Evolutionary conservation across 768 basidiomycete genomes (phyloP).

Genomic region (Auricularia sp.): DNA sequence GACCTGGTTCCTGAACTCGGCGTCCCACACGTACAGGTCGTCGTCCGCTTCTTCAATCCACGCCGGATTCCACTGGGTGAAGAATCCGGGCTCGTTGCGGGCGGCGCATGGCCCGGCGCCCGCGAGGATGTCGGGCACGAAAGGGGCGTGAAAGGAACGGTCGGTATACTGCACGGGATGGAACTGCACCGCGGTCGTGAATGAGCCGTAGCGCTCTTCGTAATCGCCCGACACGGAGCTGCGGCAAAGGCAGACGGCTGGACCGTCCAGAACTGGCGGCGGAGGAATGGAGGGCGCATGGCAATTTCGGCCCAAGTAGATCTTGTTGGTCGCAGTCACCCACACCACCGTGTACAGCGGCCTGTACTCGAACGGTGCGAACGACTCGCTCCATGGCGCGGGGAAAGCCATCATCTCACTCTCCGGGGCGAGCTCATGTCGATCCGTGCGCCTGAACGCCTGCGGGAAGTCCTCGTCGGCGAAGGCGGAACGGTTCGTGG

Average conservation of each 20-base stretch:
- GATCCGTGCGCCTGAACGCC: too few relatives aligned
- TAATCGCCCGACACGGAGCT: neutral
- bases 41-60: neutral
- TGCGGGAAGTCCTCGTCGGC: too few relatives aligned
- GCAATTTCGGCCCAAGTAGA: neutral
- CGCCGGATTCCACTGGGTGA: neutral
- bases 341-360: neutral
- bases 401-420: too few relatives aligned
- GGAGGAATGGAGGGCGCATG: neutral
- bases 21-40: neutral
- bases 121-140: neutral
- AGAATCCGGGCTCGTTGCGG: neutral
- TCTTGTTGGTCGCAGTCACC: neutral
- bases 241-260: neutral
- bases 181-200: too few relatives aligned
- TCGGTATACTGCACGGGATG: too few relatives aligned
- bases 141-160: neutral
- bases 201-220: too few relatives aligned
- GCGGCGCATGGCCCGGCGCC: neutral
- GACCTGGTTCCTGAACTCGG: neutral
- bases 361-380: neutral
- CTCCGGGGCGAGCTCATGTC: too few relatives aligned
- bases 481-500: too few relatives aligned
- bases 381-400: neutral
- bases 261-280: neutral